Evolutionary conservation across 306 rosid genomes (phyloP).

Genomic region (Vigna radiata): DNA sequence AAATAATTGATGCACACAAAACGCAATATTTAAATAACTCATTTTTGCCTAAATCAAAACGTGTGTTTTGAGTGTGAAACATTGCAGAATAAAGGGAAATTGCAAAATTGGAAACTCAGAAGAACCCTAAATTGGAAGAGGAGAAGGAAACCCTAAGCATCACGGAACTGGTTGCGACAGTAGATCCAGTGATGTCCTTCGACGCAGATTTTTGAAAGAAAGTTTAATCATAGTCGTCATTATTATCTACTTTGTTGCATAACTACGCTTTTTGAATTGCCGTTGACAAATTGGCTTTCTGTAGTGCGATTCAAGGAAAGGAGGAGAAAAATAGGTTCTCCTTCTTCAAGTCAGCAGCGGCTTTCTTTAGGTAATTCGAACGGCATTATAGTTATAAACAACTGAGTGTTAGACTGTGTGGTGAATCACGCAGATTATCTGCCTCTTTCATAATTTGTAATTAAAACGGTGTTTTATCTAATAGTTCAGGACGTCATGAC

Average conservation of each 20-base stretch:
- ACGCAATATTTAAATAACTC: too few relatives aligned
- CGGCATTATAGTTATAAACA: neutral
- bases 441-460: conserved; percentile 7
- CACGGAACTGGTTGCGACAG: conserved; percentile 51
- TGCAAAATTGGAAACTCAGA: too few relatives aligned
- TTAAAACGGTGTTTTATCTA: conserved; percentile 15
- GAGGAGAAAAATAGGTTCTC: conserved; percentile 55
- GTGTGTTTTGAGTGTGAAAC: too few relatives aligned
- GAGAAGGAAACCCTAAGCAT: conserved; percentile 55
- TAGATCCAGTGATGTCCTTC: conserved; percentile 83
- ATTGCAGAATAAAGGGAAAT: too few relatives aligned
- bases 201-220: conserved; percentile 90
- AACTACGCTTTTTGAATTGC: neutral
- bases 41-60: too few relatives aligned
- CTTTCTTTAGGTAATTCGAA: conserved; percentile 53
- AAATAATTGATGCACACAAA: too few relatives aligned
- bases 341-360: conserved; percentile 56
- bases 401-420: neutral
- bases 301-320: conserved; percentile 78
- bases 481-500: neutral
- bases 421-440: neutral
- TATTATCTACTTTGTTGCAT: neutral
- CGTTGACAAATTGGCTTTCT: conserved; percentile 32
- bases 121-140: too few relatives aligned
- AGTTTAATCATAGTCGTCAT: conserved; percentile 48